Evolutionary conservation across 768 basidiomycete genomes (phyloP).

Genomic region (Agaricus bisporus): DNA sequence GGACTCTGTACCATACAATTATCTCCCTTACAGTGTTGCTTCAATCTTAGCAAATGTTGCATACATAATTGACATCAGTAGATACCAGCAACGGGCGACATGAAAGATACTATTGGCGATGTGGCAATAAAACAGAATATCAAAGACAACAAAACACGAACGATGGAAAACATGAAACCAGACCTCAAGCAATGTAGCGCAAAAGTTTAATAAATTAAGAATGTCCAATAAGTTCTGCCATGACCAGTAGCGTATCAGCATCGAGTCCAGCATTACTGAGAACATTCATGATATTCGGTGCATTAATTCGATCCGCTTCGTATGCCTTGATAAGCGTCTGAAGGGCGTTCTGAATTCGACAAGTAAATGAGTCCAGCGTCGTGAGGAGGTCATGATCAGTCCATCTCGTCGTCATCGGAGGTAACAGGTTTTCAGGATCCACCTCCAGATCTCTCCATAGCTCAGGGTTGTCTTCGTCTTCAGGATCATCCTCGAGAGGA

Average conservation of each 20-base stretch:
- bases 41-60: too few species aligned
- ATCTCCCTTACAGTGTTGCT: too few species aligned
- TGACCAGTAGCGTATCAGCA: constrained; percentile 40
- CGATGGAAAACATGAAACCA: background rate
- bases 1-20: too few species aligned
- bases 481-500: constrained; percentile 23
- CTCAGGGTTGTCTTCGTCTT: constrained; percentile 13
- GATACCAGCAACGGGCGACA: too few species aligned
- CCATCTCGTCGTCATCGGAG: constrained; percentile 62
- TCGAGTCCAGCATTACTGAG: constrained; percentile 34
- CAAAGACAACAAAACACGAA: background rate
- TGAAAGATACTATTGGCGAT: too few species aligned
- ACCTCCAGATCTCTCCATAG: constrained; percentile 37
- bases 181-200: background rate
- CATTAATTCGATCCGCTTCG: constrained; percentile 17
- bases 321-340: constrained; percentile 26
- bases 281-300: constrained; percentile 29
- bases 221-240: constrained; percentile 20
- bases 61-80: too few species aligned
- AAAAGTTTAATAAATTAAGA: constrained; percentile 5
- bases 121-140: too few species aligned
- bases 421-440: constrained; percentile 60
- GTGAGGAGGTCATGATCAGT: constrained; percentile 67
- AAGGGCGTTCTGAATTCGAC: constrained; percentile 72
- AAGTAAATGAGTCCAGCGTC: constrained; percentile 70